Evolutionary conservation across 1,139 yeast species (phyloP).

Genomic region (Insectozyma bohioensis): DNA sequence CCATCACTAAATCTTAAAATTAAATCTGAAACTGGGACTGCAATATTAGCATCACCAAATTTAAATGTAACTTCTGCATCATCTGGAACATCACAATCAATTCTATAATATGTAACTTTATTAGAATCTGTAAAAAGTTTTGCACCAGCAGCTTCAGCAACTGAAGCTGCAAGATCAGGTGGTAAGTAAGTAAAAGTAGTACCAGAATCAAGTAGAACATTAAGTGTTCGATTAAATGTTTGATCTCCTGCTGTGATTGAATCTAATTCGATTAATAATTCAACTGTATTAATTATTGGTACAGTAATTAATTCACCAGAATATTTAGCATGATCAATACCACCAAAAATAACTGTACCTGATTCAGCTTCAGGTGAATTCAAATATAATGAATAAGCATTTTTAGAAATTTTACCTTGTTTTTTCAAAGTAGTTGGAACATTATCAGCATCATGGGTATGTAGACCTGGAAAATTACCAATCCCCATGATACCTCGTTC

Average conservation of each 20-base stretch:
- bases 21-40: constrained; percentile 27
- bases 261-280: constrained; percentile 2
- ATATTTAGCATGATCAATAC: constrained; percentile 28
- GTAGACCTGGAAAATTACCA: constrained; percentile 16
- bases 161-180: constrained; percentile 13
- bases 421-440: constrained; percentile 29
- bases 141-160: constrained; percentile 18
- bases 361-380: constrained; percentile 18
- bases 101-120: constrained; percentile 8
- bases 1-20: constrained; percentile 11
- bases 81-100: constrained; percentile 7
- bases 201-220: constrained; percentile 23
- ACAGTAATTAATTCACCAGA: constrained; percentile 18
- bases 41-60: constrained; percentile 17
- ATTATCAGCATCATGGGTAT: constrained; percentile 24
- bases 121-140: constrained; percentile 18
- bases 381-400: constrained; percentile 37
- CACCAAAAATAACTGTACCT: constrained; percentile 31
- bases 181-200: constrained; percentile 30
- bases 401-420: constrained; percentile 48
- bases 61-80: constrained; percentile 4
- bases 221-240: not conserved
- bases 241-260: constrained; percentile 5
- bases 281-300: constrained; percentile 3
- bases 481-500: constrained; percentile 22